Conservation (phyloP, 1,284 basidiomycete species). For the Puccinia triticina region DNA sequence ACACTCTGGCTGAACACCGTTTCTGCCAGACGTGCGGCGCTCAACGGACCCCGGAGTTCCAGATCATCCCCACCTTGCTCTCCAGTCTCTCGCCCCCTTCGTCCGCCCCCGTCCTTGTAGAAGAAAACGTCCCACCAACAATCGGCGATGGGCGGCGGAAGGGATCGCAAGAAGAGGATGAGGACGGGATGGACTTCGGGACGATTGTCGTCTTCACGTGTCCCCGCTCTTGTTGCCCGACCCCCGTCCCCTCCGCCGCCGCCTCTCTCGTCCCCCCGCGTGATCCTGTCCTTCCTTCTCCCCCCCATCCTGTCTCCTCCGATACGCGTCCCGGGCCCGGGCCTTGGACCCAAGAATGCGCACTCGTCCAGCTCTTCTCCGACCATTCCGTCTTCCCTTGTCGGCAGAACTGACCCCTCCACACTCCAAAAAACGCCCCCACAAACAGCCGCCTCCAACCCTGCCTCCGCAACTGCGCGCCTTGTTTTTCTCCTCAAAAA, state of each 20-base stretch:
- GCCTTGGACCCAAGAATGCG: slow-evolving; percentile 28
- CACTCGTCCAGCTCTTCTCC: slow-evolving; percentile 48
- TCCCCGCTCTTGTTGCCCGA: slow-evolving; percentile 6
- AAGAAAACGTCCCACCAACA: neutral
- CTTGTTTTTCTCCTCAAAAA: too few relatives aligned
- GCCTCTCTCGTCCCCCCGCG: neutral
- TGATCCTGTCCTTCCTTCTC: too few relatives aligned
- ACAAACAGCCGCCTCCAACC: too few relatives aligned
- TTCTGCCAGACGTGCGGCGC: slow-evolving; percentile 10
- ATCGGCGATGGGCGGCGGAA: neutral
- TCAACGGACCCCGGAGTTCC: slow-evolving; percentile 29
- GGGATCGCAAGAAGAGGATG: neutral
- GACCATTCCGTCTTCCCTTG: slow-evolving; percentile 29
- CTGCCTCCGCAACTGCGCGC: neutral
- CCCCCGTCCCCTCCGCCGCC: neutral
- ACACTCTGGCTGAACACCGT: neutral
- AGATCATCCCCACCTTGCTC: slow-evolving; percentile 45
- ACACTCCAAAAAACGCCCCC: neutral
- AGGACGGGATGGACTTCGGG: slow-evolving; percentile 40
- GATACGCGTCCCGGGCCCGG: too few relatives aligned
- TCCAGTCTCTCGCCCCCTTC: neutral
- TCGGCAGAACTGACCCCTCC: neutral
- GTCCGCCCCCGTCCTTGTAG: neutral
- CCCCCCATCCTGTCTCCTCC: too few relatives aligned
- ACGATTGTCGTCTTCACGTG: slow-evolving; percentile 49